phyloP scores from a whole-genome alignment of 1,139 yeast genomes.

The Tardiomyces digboiensis region DNA sequence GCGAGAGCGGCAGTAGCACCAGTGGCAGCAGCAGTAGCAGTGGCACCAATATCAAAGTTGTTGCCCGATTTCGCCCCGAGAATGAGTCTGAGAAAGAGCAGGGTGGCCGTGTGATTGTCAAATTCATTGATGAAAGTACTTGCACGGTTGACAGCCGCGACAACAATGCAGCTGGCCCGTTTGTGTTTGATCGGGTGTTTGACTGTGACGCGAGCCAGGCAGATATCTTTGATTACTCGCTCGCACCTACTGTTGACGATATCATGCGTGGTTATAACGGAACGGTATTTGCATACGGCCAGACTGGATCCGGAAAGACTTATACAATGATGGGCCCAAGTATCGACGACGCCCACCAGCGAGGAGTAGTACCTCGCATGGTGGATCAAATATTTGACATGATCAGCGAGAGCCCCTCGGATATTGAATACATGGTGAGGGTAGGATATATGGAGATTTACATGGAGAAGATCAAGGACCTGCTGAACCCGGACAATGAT shows the following conservation, averaged over 20 bases:
- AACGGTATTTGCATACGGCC: slow-evolving; percentile 85
- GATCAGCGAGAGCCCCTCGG: slow-evolving; percentile 42
- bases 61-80: slow-evolving; percentile 55
- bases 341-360: slow-evolving; percentile 25
- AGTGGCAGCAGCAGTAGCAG: slow-evolving; percentile 3
- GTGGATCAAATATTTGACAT: slow-evolving; percentile 53
- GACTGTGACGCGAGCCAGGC: slow-evolving; percentile 39
- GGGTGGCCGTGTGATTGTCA: neutral
- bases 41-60: slow-evolving; percentile 43
- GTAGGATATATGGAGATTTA: slow-evolving; percentile 78
- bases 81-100: slow-evolving; percentile 3
- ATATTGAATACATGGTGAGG: slow-evolving; percentile 55
- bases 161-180: slow-evolving; percentile 25
- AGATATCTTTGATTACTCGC: slow-evolving; percentile 55
- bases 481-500: slow-evolving; percentile 31
- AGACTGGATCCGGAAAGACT: slow-evolving; percentile 95
- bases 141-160: neutral
- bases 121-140: neutral
- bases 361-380: slow-evolving; percentile 70
- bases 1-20: slow-evolving; percentile 2
- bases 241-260: slow-evolving; percentile 53
- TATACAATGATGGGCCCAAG: slow-evolving; percentile 74
- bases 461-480: slow-evolving; percentile 67
- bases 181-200: slow-evolving; percentile 63
- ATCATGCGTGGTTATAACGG: slow-evolving; percentile 76